phyloP scores from a whole-genome alignment of 495 filamentous ascomycete genomes.

The Hypomontagnella monticulosa region DNA sequence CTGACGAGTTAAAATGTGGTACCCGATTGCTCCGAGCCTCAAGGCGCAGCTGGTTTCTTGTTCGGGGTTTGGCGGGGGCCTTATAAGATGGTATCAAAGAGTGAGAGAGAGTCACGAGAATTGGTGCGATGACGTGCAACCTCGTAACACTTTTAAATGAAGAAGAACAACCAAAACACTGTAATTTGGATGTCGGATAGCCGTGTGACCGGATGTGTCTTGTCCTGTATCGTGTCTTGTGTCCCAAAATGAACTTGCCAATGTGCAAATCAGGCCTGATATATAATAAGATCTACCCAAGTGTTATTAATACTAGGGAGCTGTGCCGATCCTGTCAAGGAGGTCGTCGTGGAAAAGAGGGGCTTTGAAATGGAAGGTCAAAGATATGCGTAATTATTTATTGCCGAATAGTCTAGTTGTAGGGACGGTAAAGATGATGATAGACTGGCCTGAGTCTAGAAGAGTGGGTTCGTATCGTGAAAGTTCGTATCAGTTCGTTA shows the following conservation, averaged over 20 bases:
- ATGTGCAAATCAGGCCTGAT: slow-evolving; percentile 32
- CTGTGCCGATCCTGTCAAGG: slow-evolving; percentile 41
- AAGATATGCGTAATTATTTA: slow-evolving; percentile 39
- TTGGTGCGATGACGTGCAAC: slow-evolving; percentile 23
- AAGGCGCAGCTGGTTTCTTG: slow-evolving; percentile 27
- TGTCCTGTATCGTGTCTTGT: slow-evolving; percentile 38
- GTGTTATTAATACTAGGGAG: slow-evolving; percentile 39
- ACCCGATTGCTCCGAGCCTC: slow-evolving; percentile 38
- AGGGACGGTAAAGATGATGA: slow-evolving; percentile 27
- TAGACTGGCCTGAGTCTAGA: slow-evolving; percentile 41
- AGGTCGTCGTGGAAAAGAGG: slow-evolving; percentile 40
- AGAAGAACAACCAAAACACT: slow-evolving; percentile 28
- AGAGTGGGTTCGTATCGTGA: slow-evolving; percentile 40
- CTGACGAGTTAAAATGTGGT: slow-evolving; percentile 37
- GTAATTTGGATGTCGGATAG: slow-evolving; percentile 30
- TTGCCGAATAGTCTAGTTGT: slow-evolving; percentile 34
- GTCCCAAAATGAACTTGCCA: slow-evolving; percentile 18
- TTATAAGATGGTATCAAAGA: slow-evolving; percentile 26
- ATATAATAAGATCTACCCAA: slow-evolving; percentile 44
- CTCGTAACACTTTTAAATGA: slow-evolving; percentile 33
- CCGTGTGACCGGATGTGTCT: slow-evolving; percentile 34
- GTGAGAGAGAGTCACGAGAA: slow-evolving; percentile 30
- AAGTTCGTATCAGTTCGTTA: slow-evolving; percentile 37
- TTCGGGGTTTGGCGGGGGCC: slow-evolving; percentile 18
- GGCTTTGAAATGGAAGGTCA: slow-evolving; percentile 24